Conservation (phyloP, 73 alveolate species). For the Uronychia setigera region DNA sequence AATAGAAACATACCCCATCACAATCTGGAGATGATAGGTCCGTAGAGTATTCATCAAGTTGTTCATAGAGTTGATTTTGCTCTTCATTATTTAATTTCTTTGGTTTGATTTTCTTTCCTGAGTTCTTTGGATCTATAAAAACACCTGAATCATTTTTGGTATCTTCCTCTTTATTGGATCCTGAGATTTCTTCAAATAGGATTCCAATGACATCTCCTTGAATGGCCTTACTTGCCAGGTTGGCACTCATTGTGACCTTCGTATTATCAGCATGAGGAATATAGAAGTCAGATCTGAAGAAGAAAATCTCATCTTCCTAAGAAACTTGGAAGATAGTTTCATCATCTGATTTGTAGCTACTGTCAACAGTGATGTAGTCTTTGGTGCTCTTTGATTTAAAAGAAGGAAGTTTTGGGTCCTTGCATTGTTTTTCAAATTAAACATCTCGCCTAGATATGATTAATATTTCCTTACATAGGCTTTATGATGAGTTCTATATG, state of each 20-base stretch:
- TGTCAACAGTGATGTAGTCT: not conserved
- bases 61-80: not conserved
- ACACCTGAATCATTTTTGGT: not conserved
- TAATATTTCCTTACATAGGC: not conserved
- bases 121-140: too few species aligned
- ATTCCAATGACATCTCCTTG: not conserved
- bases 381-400: not conserved
- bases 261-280: not conserved
- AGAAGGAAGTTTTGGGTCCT: not conserved
- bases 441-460: not conserved
- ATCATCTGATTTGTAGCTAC: not conserved
- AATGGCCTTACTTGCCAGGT: not conserved
- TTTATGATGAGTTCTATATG: not conserved
- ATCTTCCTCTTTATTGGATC: not conserved
- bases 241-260: not conserved
- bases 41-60: not conserved
- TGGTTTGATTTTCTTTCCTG: too few species aligned
- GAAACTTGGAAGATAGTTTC: not conserved
- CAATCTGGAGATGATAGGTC: not conserved
- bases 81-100: not conserved
- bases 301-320: not conserved
- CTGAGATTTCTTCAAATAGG: not conserved
- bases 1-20: not conserved
- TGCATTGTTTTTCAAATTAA: not conserved
- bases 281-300: not conserved